phyloP scores from a whole-genome alignment of 108 stramenopile genomes.

The Nitzschia palea region DNA sequence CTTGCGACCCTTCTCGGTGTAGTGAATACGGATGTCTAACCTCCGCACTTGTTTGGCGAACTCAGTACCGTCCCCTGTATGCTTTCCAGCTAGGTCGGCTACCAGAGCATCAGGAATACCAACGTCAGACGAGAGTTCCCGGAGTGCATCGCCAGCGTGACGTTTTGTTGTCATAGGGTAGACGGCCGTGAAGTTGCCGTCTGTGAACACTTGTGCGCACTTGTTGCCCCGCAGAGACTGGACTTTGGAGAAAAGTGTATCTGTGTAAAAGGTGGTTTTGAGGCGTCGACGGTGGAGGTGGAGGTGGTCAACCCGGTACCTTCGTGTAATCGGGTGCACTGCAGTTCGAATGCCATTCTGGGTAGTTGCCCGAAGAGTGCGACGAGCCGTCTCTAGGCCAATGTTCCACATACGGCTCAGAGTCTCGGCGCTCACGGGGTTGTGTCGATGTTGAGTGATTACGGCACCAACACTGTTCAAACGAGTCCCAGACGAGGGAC shows the following conservation, averaged over 20 bases:
- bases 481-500: too few relatives aligned
- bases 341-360: slow-evolving; percentile 19
- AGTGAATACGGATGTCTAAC: not conserved
- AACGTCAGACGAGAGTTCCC: not conserved
- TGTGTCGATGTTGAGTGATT: too few relatives aligned
- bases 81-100: not conserved
- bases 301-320: slow-evolving; percentile 1
- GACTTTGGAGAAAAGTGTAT: slow-evolving; percentile 4
- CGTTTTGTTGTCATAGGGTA: not conserved
- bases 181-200: slow-evolving; percentile 6
- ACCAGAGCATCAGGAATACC: slow-evolving; percentile 4
- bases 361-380: slow-evolving; percentile 29
- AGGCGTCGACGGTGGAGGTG: not conserved
- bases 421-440: too few relatives aligned
- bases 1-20: not conserved
- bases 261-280: not conserved
- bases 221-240: not conserved
- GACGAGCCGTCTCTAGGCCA: slow-evolving; percentile 25
- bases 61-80: not conserved
- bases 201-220: not conserved
- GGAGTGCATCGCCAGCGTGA: not conserved
- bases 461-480: too few relatives aligned
- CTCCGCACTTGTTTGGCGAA: not conserved
- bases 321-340: slow-evolving; percentile 13
- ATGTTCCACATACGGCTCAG: too few relatives aligned